Evolutionary conservation across 345 rosid species (phyloP).

Genomic region (Anastatica hierochuntica): DNA sequence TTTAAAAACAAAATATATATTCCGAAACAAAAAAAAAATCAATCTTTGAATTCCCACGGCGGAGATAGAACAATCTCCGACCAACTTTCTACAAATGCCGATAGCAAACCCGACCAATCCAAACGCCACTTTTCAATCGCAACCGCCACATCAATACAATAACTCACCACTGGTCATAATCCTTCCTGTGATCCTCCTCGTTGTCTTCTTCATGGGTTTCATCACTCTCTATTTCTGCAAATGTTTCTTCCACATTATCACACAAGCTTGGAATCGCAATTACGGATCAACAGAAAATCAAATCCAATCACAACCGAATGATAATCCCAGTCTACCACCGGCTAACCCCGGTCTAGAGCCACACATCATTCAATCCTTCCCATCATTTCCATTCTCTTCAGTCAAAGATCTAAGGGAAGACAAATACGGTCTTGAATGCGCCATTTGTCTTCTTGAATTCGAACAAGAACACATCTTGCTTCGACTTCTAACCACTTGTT

Average conservation of each 20-base stretch:
- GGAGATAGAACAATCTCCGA: slow-evolving; percentile 39
- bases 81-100: slow-evolving; percentile 39
- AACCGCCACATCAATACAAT: not conserved
- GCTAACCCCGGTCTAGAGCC: slow-evolving; percentile 50
- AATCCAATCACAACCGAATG: not conserved
- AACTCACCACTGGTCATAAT: slow-evolving; percentile 39
- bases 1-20: not conserved
- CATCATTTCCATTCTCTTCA: slow-evolving; percentile 42
- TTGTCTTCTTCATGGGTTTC: slow-evolving; percentile 55
- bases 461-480: slow-evolving; percentile 43
- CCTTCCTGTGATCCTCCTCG: slow-evolving; percentile 41
- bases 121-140: not conserved
- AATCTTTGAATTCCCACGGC: slow-evolving; percentile 15
- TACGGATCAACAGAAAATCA: slow-evolving; percentile 21
- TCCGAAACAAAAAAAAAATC: not conserved
- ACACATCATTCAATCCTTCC: slow-evolving; percentile 40
- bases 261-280: slow-evolving; percentile 29
- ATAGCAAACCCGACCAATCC: not conserved
- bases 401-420: slow-evolving; percentile 48
- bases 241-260: slow-evolving; percentile 38
- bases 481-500: slow-evolving; percentile 57
- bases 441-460: slow-evolving; percentile 72
- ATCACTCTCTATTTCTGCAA: slow-evolving; percentile 49
- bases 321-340: not conserved
- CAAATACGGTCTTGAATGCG: slow-evolving; percentile 60